These are phyloP conservation scores for Neostapfia colusana DNA, from an alignment of 176 grass and related monocot genomes.

Conservation along the genomic window DNA sequence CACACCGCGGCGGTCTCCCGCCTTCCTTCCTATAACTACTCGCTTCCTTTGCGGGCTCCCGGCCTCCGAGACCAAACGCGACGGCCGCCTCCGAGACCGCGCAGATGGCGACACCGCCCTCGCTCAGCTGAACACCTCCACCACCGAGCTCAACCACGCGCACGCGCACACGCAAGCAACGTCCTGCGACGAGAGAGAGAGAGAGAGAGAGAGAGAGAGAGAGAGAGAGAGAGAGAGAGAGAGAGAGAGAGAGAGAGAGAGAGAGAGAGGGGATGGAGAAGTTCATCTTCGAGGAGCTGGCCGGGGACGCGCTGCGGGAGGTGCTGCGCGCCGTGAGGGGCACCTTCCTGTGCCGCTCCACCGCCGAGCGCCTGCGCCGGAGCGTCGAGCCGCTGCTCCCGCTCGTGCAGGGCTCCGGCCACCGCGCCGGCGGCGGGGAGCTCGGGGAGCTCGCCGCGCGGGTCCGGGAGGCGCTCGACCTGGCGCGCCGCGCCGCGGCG, in stretches of 20 bases:
- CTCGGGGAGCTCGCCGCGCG: slow-evolving; percentile 68
- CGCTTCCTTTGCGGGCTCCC: neutral
- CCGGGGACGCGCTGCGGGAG: slow-evolving; percentile 64
- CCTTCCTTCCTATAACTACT: slow-evolving; percentile 37
- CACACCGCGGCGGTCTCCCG: slow-evolving; percentile 37
- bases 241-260: neutral
- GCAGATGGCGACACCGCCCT: slow-evolving; percentile 43
- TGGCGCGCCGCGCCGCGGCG: slow-evolving; percentile 62
- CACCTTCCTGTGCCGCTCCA: slow-evolving; percentile 70
- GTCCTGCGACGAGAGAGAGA: neutral
- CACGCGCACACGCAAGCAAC: neutral
- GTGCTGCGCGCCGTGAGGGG: slow-evolving; percentile 49
- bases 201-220: neutral
- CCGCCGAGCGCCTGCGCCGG: slow-evolving; percentile 77
- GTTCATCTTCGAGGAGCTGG: slow-evolving; percentile 56
- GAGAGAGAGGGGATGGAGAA: slow-evolving; percentile 5
- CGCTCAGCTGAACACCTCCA: slow-evolving; percentile 36
- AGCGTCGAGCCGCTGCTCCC: slow-evolving; percentile 83
- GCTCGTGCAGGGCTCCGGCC: slow-evolving; percentile 48
- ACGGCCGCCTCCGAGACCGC: slow-evolving; percentile 3
- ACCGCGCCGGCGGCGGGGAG: slow-evolving; percentile 51
- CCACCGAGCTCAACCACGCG: slow-evolving; percentile 15
- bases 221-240: neutral
- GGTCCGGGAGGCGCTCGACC: slow-evolving; percentile 66
- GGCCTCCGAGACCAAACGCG: neutral